Evolutionary conservation across 139 green algal species (phyloP).

Genomic region (Tetradesmus obliquus): DNA sequence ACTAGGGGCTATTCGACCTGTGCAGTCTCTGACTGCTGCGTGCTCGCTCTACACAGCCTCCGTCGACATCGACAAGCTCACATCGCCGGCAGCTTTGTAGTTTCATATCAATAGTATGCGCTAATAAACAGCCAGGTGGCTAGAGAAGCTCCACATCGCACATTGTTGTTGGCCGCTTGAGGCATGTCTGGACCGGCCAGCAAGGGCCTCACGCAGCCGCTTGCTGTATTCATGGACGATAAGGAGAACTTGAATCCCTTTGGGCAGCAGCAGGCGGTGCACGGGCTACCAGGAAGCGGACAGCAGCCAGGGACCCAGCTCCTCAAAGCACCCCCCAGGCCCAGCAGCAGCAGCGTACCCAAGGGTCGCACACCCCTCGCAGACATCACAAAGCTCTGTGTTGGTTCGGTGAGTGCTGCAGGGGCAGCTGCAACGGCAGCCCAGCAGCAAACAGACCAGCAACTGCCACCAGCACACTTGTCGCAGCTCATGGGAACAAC

Average conservation of each 20-base stretch:
- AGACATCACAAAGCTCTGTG: constrained; percentile 33
- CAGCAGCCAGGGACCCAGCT: neutral
- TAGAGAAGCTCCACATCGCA: neutral
- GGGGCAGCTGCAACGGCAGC: neutral
- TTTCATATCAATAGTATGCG: neutral
- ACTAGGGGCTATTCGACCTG: neutral
- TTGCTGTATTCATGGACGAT: neutral
- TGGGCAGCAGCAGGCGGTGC: neutral
- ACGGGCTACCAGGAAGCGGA: neutral
- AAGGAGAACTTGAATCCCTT: constrained; percentile 23
- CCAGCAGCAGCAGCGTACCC: neutral
- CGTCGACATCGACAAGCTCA: neutral
- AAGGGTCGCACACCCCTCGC: constrained; percentile 25
- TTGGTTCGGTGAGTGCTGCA: neutral
- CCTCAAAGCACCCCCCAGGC: constrained; percentile 3
- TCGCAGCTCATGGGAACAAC: neutral
- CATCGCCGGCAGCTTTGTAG: neutral
- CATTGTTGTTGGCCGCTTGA: neutral
- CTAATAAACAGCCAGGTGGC: neutral
- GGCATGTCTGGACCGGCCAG: neutral
- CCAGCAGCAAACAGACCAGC: neutral
- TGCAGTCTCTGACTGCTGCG: neutral
- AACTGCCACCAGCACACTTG: neutral
- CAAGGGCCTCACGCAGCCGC: neutral
- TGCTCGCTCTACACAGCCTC: neutral